These are phyloP conservation scores for Mollisia scopiformis DNA, from an alignment of 2,329 filamentous ascomycete genomes.

Conservation along the genomic window DNA sequence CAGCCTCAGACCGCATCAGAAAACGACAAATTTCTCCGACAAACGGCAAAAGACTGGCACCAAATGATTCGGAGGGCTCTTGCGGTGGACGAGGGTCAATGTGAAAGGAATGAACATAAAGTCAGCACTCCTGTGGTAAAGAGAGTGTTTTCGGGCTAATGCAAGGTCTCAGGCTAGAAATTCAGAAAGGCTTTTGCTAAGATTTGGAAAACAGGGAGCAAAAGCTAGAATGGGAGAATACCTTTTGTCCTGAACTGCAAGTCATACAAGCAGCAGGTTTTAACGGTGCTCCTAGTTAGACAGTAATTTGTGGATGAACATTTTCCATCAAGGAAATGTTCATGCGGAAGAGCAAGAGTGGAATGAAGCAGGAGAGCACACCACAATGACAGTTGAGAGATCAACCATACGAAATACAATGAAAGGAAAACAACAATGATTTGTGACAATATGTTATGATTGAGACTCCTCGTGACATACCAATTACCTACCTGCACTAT, in stretches of 20 bases:
- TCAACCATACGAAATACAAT: too few species aligned
- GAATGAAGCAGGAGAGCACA: neutral
- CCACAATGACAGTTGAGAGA: neutral
- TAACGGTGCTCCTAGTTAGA: neutral
- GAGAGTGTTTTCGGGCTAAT: too few species aligned
- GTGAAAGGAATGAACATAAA: neutral
- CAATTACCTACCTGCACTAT: too few species aligned
- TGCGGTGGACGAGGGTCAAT: neutral
- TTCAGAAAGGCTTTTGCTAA: neutral
- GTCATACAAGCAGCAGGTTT: neutral
- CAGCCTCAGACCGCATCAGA: neutral
- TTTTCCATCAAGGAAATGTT: neutral
- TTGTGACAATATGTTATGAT: too few species aligned
- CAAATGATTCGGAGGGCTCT: too few species aligned
- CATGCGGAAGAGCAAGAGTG: neutral
- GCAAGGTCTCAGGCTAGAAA: too few species aligned
- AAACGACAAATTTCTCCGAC: neutral
- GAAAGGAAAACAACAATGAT: too few species aligned
- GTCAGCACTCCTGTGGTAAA: too few species aligned
- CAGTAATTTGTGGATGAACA: neutral
- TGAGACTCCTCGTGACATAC: too few species aligned
- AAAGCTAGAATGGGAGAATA: neutral
- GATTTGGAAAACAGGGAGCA: neutral
- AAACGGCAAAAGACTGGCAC: too few species aligned
- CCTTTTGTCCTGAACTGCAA: neutral